Percentiles rank a stretch among this genome's conserved stretches.
Evolutionary conservation across 2,329 filamentous ascomycete species (phyloP).

Genomic region (Hawksworthiomyces lignivorus): DNA sequence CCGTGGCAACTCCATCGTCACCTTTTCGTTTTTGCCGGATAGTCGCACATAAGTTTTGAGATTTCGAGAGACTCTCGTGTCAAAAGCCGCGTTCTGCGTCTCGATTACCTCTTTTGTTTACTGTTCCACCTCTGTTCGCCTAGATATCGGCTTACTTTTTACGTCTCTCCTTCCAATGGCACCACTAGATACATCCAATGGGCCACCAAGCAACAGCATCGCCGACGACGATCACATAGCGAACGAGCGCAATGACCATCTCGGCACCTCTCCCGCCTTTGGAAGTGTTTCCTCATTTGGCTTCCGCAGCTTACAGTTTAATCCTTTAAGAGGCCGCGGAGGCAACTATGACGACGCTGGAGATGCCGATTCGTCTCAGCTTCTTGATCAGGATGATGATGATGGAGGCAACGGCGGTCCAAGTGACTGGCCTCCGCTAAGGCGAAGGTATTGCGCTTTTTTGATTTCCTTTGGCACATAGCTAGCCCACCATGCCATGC

Average conservation of each 20-base stretch:
- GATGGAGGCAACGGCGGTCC: neutral
- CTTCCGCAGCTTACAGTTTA: slow-evolving; percentile 13
- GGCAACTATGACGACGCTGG: neutral
- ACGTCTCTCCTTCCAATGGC: slow-evolving; percentile 1
- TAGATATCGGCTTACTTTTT: neutral
- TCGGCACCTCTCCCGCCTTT: slow-evolving; percentile 8
- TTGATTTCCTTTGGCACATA: no score
- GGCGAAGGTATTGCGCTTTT: slow-evolving; percentile 8
- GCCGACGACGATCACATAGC: neutral
- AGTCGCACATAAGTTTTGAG: no score
- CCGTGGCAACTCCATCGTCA: no score
- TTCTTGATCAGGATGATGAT: slow-evolving; percentile 9
- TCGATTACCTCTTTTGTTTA: no score
- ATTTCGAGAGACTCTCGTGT: no score
- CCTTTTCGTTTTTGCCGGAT: no score
- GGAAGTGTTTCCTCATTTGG: slow-evolving; percentile 9
- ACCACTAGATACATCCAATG: neutral
- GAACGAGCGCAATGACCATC: no score
- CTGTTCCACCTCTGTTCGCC: no score
- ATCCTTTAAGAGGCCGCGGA: neutral
- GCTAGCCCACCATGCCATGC: no score
- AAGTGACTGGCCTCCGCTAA: slow-evolving; percentile 9
- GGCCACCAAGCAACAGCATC: neutral
- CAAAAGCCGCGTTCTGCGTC: no score
- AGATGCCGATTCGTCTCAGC: slow-evolving; percentile 2